phyloP scores from a whole-genome alignment of 768 basidiomycete genomes.

The Favolaschia claudopus region DNA sequence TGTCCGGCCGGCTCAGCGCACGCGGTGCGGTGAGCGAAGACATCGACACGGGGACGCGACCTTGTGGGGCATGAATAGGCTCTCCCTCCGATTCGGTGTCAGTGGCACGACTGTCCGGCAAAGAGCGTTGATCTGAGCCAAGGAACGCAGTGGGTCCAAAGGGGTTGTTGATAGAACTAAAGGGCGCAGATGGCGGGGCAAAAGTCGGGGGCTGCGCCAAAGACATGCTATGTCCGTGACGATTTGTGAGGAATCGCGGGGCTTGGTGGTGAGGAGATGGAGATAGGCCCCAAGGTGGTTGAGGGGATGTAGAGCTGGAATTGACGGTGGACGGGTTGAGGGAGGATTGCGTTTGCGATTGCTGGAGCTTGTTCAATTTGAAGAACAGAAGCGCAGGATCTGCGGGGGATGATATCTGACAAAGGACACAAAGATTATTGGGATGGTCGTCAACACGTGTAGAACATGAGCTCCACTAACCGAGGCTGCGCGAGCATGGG shows the following conservation, averaged over 20 bases:
- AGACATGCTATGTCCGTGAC: slow-evolving; percentile 80
- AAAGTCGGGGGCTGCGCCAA: slow-evolving; percentile 66
- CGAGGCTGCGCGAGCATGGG: slow-evolving; percentile 85
- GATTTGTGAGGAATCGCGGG: slow-evolving; percentile 52
- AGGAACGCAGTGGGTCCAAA: slow-evolving; percentile 67
- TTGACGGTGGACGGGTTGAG: slow-evolving; percentile 48
- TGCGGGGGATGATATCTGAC: slow-evolving; percentile 88
- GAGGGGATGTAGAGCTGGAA: slow-evolving; percentile 72
- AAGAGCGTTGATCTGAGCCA: slow-evolving; percentile 52
- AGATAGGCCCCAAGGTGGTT: slow-evolving; percentile 59
- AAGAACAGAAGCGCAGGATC: slow-evolving; percentile 84
- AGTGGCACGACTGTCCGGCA: slow-evolving; percentile 24
- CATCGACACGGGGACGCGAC: slow-evolving; percentile 55
- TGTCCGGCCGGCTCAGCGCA: slow-evolving; percentile 46
- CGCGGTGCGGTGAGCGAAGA: slow-evolving; percentile 54
- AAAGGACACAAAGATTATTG: slow-evolving; percentile 14
- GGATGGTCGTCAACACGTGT: slow-evolving; percentile 36
- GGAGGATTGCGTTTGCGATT: slow-evolving; percentile 58
- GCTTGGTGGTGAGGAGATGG: slow-evolving; percentile 55
- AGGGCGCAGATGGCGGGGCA: slow-evolving; percentile 40
- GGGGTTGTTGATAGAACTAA: slow-evolving; percentile 59
- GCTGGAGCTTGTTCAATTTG: slow-evolving; percentile 86
- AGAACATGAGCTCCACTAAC: slow-evolving; percentile 53
- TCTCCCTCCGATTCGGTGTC: slow-evolving; percentile 34
- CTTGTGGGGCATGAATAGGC: slow-evolving; percentile 61